phyloP scores from a whole-genome alignment of 257 asterid species.

The Henckelia pumila region DNA sequence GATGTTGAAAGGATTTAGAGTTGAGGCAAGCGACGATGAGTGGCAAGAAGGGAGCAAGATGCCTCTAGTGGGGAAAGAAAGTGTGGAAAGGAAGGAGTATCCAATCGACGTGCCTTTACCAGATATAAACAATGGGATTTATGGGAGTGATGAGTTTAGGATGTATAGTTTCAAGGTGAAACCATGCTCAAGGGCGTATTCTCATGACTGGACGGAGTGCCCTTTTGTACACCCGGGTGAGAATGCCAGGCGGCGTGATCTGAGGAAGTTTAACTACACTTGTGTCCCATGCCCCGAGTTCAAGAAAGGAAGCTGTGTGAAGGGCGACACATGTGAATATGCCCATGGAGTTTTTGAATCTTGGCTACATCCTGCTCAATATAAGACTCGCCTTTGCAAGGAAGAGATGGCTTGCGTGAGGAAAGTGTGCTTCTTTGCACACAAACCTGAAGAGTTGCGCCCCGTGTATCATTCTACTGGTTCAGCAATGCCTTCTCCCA shows the following conservation, averaged over 20 bases:
- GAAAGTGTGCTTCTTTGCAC: slow-evolving; percentile 90
- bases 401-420: slow-evolving; percentile 60
- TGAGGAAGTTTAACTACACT: slow-evolving; percentile 54
- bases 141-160: neutral
- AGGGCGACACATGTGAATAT: slow-evolving; percentile 68
- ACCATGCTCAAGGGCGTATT: neutral
- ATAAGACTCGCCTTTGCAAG: slow-evolving; percentile 44
- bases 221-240: slow-evolving; percentile 39
- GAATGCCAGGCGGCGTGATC: slow-evolving; percentile 65
- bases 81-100: slow-evolving; percentile 65
- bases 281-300: slow-evolving; percentile 94
- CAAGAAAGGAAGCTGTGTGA: slow-evolving; percentile 78
- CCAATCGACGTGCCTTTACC: slow-evolving; percentile 49
- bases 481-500: slow-evolving; percentile 82
- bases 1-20: slow-evolving; percentile 49
- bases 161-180: neutral
- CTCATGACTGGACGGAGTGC: neutral
- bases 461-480: slow-evolving; percentile 81
- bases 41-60: slow-evolving; percentile 28
- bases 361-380: slow-evolving; percentile 96
- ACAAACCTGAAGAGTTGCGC: slow-evolving; percentile 69
- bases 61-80: slow-evolving; percentile 23
- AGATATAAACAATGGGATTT: neutral
- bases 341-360: slow-evolving; percentile 97
- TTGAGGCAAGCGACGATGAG: slow-evolving; percentile 22